Conservation (phyloP, 1,284 basidiomycete species). For the Hemileia vastatrix region DNA sequence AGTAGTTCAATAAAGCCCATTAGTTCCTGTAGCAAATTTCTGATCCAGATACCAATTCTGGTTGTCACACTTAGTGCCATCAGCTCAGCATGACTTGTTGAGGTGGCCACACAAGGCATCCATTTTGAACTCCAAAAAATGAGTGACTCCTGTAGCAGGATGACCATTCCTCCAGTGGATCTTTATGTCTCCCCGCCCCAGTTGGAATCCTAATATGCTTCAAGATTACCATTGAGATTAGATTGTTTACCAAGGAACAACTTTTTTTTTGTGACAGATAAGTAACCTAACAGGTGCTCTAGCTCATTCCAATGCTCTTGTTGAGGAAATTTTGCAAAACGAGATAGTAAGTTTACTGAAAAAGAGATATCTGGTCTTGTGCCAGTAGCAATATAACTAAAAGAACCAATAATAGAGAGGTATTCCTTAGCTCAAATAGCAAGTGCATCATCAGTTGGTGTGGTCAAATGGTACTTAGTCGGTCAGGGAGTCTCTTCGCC, state of each 20-base stretch:
- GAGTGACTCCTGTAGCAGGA: not conserved
- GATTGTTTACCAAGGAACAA: too few species aligned
- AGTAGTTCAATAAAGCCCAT: not conserved
- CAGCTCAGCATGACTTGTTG: conserved; percentile 3
- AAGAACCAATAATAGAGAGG: too few species aligned
- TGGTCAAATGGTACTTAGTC: not conserved
- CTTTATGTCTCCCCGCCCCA: not conserved
- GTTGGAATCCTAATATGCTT: not conserved
- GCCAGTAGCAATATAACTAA: too few species aligned
- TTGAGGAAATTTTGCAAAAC: not conserved
- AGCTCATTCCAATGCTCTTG: conserved; percentile 4
- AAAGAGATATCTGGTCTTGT: not conserved
- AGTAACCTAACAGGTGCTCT: not conserved
- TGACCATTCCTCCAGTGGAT: not conserved
- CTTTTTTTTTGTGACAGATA: not conserved
- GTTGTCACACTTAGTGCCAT: not conserved
- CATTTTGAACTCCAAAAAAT: not conserved
- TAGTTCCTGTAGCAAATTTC: too few species aligned
- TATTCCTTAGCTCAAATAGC: not conserved
- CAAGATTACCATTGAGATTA: too few species aligned
- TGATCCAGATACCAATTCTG: too few species aligned
- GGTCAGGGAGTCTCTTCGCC: not conserved
- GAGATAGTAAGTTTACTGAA: not conserved
- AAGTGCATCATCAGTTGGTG: too few species aligned
- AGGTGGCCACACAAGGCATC: not conserved